phyloP scores from a whole-genome alignment of 768 basidiomycete genomes.

The Termitomyces sp. region DNA sequence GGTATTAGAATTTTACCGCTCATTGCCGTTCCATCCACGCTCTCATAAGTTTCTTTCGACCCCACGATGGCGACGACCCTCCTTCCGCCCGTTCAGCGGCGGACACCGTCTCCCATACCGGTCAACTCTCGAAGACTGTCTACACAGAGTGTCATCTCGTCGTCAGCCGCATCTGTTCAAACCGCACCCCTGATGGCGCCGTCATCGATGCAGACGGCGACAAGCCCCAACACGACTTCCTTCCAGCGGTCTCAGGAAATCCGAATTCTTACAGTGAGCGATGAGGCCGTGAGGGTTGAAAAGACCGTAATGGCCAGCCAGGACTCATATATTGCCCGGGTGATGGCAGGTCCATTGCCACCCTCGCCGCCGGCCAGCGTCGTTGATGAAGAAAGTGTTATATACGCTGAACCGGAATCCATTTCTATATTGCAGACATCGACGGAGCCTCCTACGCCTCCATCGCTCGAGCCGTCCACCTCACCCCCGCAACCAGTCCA shows the following conservation, averaged over 20 bases:
- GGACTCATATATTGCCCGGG: constrained; percentile 15
- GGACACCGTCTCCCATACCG: constrained; percentile 26
- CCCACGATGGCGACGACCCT: constrained; percentile 13
- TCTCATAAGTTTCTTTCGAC: background rate
- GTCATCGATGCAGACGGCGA: constrained; percentile 18
- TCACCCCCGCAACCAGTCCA: constrained; percentile 26
- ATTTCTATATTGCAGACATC: constrained; percentile 1
- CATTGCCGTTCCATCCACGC: background rate
- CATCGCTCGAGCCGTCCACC: constrained; percentile 1
- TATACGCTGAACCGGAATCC: constrained; percentile 11
- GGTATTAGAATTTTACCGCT: background rate
- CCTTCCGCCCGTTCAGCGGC: constrained; percentile 12
- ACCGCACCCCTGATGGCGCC: constrained; percentile 28
- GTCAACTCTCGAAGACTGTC: constrained; percentile 17
- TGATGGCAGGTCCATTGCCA: constrained; percentile 25
- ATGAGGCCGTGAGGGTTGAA: constrained; percentile 43
- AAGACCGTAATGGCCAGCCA: constrained; percentile 1
- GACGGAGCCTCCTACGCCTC: background rate
- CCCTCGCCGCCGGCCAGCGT: constrained; percentile 33
- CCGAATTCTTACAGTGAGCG: constrained; percentile 53
- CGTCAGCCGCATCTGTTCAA: constrained; percentile 33
- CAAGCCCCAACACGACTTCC: constrained; percentile 2
- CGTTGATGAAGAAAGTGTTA: constrained; percentile 4
- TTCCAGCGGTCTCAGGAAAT: constrained; percentile 38
- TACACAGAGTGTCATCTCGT: constrained; percentile 23